Evolutionary conservation across 345 rosid species (phyloP), one percentile per base, ranked within the genome.

Genomic region (Eucalyptus tenuipes): DNA sequence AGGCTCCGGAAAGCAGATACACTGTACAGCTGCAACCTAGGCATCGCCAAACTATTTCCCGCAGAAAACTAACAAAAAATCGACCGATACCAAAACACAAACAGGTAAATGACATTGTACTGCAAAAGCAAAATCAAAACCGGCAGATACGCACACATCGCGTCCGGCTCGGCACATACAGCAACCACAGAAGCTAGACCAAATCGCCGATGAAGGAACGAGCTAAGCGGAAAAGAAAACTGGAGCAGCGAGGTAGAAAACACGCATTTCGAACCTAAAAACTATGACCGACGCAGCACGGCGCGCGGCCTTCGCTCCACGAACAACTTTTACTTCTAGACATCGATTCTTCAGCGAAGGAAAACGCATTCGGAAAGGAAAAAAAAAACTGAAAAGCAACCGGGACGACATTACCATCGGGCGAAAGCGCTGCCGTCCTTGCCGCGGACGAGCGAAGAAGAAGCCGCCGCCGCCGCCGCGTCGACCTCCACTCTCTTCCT

Each of bases 341-440:
- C 27, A 12, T 24, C 12, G 84, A 22, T 40, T 40, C 42, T 40
- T 12, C 31, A 18, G 86, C 13, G 45, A 86, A 52, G 31, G 16
- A 33, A 29, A 40, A 31, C 13, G 20, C 44, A 18, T 82, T 82
- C 87, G 37, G 13, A 8, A 37, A 48, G 4, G 15, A 5, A 37
- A 24, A 31, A 31, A 24, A 7, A 5, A 49, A 33, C 4, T 14
- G 42, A 10, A 40, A 16, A 40, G 57, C 57, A 45, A 40, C 5
- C 7, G 8, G 52, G 59, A 86, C 68, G 45, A 42, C 17, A 10
- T 7, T 88, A 98, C 99, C 99, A 98, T 88, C 91, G 89, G 87
- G 95, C 91, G 59, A 98, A 98, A 87, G 99, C 99, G 27, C 99
- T 97, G 89, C 99, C 99, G 80, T 94, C 97, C 91, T 87, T 96